Base-by-base conservation (phyloP, 768 basidiomycete genomes). In the Phylloporus sp. region DNA sequence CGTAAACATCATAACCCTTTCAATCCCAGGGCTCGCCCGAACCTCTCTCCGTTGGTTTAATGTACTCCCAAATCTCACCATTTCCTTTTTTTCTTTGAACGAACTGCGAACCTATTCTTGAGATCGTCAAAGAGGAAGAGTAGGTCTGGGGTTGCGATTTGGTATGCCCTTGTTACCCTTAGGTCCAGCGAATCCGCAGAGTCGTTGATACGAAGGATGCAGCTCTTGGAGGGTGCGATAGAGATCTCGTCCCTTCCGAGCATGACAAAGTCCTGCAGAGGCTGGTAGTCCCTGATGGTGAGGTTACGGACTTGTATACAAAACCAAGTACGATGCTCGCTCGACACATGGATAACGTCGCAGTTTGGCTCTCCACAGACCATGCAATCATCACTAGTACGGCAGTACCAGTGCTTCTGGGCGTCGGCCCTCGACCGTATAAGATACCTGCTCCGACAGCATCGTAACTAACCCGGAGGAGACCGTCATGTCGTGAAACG, bases 321-420 rank as follows among this genome's bases (percentile, higher is more conserved):
- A 20, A 52, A 46, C 4, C 45, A 27, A 1, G 51, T 34, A 31
- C 39, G 39, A 42, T 46, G 16, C 28, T 46, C 20, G 39, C 29
- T 47, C 13, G 51, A 52, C 12, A 52, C 45, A n/a, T 52, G 51
- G 32, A 52, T 24, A 2, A 24, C 34, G 1, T 35, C 20, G 23
- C 45, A 52, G 18, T 44, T 20, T 9, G 22, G n/a, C 15, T 26
- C 15, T 28, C 31, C 50, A n/a, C 50, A 52, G 31, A 52, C 45
- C 1, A 40, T 28, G 11, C 45, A 52, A 3, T 22, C 12, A 13
- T 29, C 44, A 26, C 20, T 27, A 12, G 46, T 16, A 20, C 44
- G 29, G 45, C 40, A 31, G 38, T 45, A 51, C 50, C 50, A 52
- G 29, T 41, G 23, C 27, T 29, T 52, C 31, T 18, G 38, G 29